A percentile compares a stretch with the other conserved stretches of the same genome.
Evolutionary conservation across 2,329 filamentous ascomycete species (phyloP).

Genomic region (Ophiostoma ulmi): DNA sequence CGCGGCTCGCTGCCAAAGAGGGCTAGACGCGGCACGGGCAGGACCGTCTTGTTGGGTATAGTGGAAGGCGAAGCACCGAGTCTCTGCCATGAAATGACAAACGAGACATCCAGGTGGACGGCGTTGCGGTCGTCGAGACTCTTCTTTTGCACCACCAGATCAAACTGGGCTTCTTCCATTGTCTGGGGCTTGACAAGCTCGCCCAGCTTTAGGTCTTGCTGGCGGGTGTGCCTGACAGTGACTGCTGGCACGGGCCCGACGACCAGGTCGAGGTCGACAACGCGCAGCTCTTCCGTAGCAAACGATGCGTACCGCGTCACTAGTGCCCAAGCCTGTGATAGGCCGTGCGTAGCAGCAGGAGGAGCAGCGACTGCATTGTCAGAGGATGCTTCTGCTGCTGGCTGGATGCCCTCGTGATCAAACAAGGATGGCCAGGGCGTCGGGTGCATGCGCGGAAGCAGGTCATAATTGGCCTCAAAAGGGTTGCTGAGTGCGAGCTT

Average conservation of each 20-base stretch:
- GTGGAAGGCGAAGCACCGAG: conserved; percentile 28
- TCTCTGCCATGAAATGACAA: conserved; percentile 74
- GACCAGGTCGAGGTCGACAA: conserved; percentile 57
- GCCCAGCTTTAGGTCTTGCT: conserved; percentile 32
- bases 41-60: conserved; percentile 55
- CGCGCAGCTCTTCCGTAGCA: conserved; percentile 62
- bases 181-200: conserved; percentile 56
- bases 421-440: conserved; percentile 88
- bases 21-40: conserved; percentile 73
- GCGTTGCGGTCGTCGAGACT: conserved; percentile 77
- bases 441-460: conserved; percentile 70
- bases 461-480: conserved; percentile 88
- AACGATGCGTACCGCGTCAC: conserved; percentile 71
- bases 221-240: conserved; percentile 47
- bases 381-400: background rate
- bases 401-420: conserved; percentile 47
- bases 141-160: conserved; percentile 67
- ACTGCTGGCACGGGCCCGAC: conserved; percentile 50
- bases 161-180: conserved; percentile 67
- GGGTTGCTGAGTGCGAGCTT: conserved; percentile 71
- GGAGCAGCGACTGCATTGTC: background rate
- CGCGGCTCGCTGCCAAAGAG: conserved; percentile 81
- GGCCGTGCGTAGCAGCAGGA: conserved; percentile 44
- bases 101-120: conserved; percentile 66
- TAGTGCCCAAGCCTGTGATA: conserved; percentile 77